Conservation (phyloP, 805 yeast species). For the Ascoidea asiatica region DNA sequence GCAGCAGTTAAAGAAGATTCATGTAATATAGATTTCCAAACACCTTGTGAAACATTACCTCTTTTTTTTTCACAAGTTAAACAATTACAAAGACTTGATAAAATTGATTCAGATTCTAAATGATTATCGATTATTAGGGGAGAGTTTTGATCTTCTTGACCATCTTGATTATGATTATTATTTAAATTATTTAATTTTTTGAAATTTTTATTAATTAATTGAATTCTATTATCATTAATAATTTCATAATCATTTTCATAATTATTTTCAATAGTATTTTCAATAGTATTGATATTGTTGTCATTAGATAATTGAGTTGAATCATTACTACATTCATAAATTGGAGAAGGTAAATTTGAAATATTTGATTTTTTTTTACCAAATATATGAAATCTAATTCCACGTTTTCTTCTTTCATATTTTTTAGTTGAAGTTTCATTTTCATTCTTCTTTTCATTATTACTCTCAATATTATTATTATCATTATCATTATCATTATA, state of each 20-base stretch:
- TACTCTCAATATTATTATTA: too few species aligned
- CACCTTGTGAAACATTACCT: background rate
- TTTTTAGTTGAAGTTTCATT: too few species aligned
- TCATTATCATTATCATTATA: too few species aligned
- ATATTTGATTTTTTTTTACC: background rate
- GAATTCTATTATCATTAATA: background rate
- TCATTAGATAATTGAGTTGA: background rate
- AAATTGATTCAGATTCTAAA: background rate
- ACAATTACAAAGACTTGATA: background rate
- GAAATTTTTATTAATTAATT: background rate
- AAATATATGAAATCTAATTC: too few species aligned
- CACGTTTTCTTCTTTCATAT: background rate
- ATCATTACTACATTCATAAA: background rate
- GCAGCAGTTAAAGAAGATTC: background rate
- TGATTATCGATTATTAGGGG: too few species aligned
- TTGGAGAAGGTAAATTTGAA: background rate
- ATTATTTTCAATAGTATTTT: conserved; percentile 10
- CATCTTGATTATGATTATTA: too few species aligned
- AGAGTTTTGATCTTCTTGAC: too few species aligned
- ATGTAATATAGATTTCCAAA: background rate
- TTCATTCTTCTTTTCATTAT: too few species aligned
- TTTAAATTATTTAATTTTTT: background rate
- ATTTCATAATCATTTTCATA: background rate
- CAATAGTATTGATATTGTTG: background rate
- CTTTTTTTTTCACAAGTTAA: background rate